Evolutionary conservation across 2,329 filamentous ascomycete genomes (phyloP).

Genomic region (Alternaria angustiovoidea): DNA sequence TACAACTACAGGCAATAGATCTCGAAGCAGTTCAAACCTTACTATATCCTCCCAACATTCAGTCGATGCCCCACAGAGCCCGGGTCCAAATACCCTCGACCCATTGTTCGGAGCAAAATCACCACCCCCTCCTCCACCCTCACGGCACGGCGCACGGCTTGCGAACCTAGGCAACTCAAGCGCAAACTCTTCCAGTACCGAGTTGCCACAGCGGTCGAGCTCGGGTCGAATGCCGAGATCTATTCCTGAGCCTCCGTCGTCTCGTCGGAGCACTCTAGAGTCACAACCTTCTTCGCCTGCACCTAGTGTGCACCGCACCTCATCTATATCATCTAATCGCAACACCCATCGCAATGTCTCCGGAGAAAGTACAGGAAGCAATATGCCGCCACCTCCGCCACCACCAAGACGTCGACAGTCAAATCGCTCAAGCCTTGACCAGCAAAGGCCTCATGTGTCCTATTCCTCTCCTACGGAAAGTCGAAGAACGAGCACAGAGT

Average conservation of each 20-base stretch:
- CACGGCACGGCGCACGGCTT: slow-evolving; percentile 43
- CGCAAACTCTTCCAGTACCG: slow-evolving; percentile 41
- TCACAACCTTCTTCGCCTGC: slow-evolving; percentile 33
- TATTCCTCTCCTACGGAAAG: slow-evolving; percentile 33
- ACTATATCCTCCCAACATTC: slow-evolving; percentile 49
- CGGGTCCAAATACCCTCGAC: slow-evolving; percentile 23
- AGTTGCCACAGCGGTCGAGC: slow-evolving; percentile 33
- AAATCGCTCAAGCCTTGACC: slow-evolving; percentile 44
- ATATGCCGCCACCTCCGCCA: slow-evolving; percentile 42
- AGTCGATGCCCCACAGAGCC: slow-evolving; percentile 34
- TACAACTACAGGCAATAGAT: slow-evolving; percentile 33
- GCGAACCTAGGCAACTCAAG: slow-evolving; percentile 34
- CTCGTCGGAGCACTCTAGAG: slow-evolving; percentile 37
- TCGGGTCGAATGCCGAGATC: slow-evolving; percentile 32
- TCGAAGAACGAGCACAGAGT: slow-evolving; percentile 39
- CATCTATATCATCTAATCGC: slow-evolving; percentile 40
- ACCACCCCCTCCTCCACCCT: slow-evolving; percentile 45
- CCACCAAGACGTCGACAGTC: slow-evolving; percentile 46
- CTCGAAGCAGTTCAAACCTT: slow-evolving; percentile 48
- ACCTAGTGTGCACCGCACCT: slow-evolving; percentile 32
- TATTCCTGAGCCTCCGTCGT: slow-evolving; percentile 29
- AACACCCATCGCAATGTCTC: slow-evolving; percentile 36
- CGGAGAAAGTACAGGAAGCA: slow-evolving; percentile 30
- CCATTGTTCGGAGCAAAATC: slow-evolving; percentile 32
- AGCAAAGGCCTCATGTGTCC: slow-evolving; percentile 31